phyloP scores from a whole-genome alignment of 805 yeast genomes.

The baker's yeast (Saccharomyces cerevisiae) region DNA sequence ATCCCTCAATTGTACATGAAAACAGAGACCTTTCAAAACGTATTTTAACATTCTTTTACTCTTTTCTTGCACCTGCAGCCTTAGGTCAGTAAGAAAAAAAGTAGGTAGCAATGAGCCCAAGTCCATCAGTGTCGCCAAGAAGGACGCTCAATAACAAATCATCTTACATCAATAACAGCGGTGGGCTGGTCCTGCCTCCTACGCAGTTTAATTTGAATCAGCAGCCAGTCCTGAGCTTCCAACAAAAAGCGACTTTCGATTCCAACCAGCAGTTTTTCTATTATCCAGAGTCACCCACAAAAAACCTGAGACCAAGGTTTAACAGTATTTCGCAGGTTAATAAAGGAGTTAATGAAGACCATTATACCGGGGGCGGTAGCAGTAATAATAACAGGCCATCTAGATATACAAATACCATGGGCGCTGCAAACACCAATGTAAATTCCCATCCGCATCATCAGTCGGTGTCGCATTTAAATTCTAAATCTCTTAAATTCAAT shows the following conservation, averaged over 20 bases:
- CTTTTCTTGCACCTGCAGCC: background rate
- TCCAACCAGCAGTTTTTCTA: background rate
- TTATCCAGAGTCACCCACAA: background rate
- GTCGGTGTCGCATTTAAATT: background rate
- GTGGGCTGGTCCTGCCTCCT: background rate
- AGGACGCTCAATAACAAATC: background rate
- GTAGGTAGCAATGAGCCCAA: background rate
- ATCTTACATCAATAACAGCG: background rate
- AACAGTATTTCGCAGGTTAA: background rate
- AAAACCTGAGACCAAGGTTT: background rate
- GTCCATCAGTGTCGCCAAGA: background rate
- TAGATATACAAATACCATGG: background rate
- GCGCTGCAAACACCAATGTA: background rate
- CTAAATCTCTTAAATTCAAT: background rate
- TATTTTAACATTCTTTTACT: background rate
- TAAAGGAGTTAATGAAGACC: background rate
- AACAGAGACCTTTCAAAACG: background rate
- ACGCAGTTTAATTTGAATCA: background rate
- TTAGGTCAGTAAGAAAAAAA: background rate
- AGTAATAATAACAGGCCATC: background rate
- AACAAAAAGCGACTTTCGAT: background rate
- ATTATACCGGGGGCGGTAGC: background rate
- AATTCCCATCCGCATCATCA: background rate
- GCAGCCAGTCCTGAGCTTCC: background rate
- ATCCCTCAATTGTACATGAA: background rate